A percentile compares a stretch with the other conserved stretches of the same genome.
These are phyloP conservation scores for Mortierella sp. DNA, from an alignment of 371 early-diverging fungal genomes.

Conservation along the genomic window DNA sequence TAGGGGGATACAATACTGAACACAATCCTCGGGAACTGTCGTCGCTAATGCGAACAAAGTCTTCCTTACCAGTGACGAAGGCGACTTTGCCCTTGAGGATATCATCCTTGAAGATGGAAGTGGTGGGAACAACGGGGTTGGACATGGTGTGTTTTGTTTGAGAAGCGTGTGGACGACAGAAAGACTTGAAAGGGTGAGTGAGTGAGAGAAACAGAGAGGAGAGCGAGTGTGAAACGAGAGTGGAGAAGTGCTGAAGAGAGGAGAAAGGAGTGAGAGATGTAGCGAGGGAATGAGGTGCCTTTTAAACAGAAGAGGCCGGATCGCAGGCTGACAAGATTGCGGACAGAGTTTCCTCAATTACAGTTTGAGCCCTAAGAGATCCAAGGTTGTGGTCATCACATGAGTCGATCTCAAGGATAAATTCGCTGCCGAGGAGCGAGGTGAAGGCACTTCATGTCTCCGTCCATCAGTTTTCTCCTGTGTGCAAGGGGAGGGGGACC, in stretches of 20 bases:
- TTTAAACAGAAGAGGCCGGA: not conserved
- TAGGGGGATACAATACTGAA: not conserved
- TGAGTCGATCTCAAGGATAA: conserved; percentile 9
- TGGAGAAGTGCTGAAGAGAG: not conserved
- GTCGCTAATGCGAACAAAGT: not conserved
- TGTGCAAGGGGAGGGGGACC: no score
- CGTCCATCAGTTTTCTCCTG: no score
- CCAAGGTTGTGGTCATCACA: not conserved
- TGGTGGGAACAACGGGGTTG: conserved; percentile 42
- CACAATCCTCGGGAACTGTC: no score
- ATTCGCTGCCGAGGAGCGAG: conserved; percentile 18
- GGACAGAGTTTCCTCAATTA: not conserved
- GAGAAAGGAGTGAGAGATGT: not conserved
- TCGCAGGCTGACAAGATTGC: conserved; percentile 1
- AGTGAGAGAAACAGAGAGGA: conserved; percentile 23
- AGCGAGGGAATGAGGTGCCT: not conserved
- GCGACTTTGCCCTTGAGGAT: conserved; percentile 67
- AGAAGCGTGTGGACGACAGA: not conserved
- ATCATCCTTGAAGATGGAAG: conserved; percentile 50
- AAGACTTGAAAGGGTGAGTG: conserved; percentile 17
- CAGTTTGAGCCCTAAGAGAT: no score
- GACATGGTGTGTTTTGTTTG: conserved; percentile 34
- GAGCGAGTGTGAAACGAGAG: conserved; percentile 12
- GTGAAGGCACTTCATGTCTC: no score
- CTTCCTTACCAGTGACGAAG: conserved; percentile 65